Percentiles rank a stretch among this genome's conserved stretches.
Evolutionary conservation across 2,329 filamentous ascomycete species (phyloP).

Genomic region (Fusarium bulbicola): DNA sequence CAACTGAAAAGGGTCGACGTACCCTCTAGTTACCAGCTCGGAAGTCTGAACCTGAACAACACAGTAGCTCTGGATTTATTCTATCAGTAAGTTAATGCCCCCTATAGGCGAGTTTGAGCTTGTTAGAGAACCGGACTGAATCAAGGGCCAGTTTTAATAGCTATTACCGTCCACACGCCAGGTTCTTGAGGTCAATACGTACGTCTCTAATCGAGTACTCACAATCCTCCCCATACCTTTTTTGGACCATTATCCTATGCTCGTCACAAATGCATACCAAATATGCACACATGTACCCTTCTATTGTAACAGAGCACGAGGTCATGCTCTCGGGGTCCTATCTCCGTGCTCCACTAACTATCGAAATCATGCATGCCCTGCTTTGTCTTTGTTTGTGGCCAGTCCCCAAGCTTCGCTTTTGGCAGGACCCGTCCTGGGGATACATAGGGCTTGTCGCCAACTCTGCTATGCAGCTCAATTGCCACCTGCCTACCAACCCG

Average conservation of each 20-base stretch:
- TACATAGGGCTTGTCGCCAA: background rate
- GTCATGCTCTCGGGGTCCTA: background rate
- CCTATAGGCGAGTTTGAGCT: accelerated
- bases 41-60: background rate
- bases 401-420: background rate
- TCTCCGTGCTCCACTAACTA: background rate
- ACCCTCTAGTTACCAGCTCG: background rate
- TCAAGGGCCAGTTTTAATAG: background rate
- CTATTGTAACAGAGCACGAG: background rate
- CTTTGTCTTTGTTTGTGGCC: background rate
- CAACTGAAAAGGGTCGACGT: background rate
- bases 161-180: background rate
- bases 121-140: background rate
- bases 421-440: background rate
- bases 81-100: background rate
- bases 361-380: background rate
- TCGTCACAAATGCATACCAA: background rate
- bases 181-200: background rate
- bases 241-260: background rate
- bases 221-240: background rate
- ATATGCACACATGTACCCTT: background rate
- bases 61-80: background rate
- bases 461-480: background rate
- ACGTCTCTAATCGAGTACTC: background rate
- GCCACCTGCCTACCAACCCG: background rate